Conservation (phyloP, 2,329 filamentous ascomycete genomes). For the Dothideomycetidae sp. region DNA sequence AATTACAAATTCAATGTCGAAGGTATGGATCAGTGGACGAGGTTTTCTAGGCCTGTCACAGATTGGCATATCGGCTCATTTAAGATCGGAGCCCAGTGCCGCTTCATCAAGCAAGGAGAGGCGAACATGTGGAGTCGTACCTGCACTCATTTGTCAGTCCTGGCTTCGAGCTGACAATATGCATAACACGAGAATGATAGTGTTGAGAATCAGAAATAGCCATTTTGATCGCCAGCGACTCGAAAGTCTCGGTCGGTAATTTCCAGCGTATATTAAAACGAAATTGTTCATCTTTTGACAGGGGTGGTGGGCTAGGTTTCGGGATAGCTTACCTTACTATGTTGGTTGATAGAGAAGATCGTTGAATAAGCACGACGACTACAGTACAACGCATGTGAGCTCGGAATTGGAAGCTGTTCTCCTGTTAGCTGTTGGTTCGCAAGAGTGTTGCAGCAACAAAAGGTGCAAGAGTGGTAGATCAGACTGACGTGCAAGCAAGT, state of each 20-base stretch:
- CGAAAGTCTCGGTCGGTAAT: slow-evolving; percentile 77
- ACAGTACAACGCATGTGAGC: too few relatives aligned
- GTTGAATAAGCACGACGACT: too few relatives aligned
- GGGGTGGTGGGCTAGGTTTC: background rate
- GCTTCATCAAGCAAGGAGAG: slow-evolving; percentile 13
- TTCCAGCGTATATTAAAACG: slow-evolving; percentile 71
- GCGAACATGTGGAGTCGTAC: slow-evolving; percentile 8
- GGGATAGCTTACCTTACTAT: slow-evolving; percentile 1
- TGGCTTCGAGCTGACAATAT: slow-evolving; percentile 2
- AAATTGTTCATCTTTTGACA: slow-evolving; percentile 32
- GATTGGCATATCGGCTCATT: slow-evolving; percentile 17
- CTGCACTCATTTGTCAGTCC: slow-evolving; percentile 11
- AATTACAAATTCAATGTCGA: too few relatives aligned
- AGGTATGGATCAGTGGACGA: slow-evolving; percentile 27
- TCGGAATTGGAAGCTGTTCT: slow-evolving; percentile 1
- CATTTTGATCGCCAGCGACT: slow-evolving; percentile 67
- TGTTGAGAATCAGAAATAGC: slow-evolving; percentile 61
- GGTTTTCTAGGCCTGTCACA: slow-evolving; percentile 32
- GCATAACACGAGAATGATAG: slow-evolving; percentile 1
- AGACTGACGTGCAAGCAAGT: slow-evolving; percentile 77
- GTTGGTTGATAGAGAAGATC: background rate
- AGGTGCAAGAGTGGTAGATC: slow-evolving; percentile 29
- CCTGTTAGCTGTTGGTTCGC: background rate
- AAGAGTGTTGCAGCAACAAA: background rate
- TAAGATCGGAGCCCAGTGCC: slow-evolving; percentile 17